These are phyloP conservation scores for Athelia psychrophila DNA, from an alignment of 1,284 basidiomycete genomes.

Conservation along the genomic window DNA sequence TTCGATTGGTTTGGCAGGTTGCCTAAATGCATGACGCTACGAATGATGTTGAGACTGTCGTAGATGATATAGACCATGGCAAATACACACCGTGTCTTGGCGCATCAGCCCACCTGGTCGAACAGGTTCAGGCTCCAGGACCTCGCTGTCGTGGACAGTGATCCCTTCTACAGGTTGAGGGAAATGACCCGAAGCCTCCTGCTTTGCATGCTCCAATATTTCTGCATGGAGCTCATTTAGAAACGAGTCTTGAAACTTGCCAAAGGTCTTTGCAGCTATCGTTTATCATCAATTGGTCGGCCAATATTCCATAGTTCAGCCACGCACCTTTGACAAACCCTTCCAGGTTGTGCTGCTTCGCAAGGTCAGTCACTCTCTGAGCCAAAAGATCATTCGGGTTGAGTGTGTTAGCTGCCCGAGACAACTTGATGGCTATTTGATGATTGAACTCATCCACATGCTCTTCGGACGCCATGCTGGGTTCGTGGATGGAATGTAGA, in stretches of 20 bases:
- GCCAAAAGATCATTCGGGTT: constrained; percentile 85
- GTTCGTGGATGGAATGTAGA: background rate
- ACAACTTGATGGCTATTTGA: constrained; percentile 78
- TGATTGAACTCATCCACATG: constrained; percentile 62
- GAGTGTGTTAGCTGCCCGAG: constrained; percentile 72
- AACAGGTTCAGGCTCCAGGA: constrained; percentile 73
- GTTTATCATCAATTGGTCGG: background rate
- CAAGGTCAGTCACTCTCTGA: constrained; percentile 76
- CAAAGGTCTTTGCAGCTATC: constrained; percentile 77
- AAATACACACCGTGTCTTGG: constrained; percentile 58
- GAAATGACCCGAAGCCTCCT: constrained; percentile 54
- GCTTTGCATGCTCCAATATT: constrained; percentile 52
- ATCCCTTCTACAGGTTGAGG: constrained; percentile 69
- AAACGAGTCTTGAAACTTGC: constrained; percentile 75
- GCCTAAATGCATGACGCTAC: constrained; percentile 75
- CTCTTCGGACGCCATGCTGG: background rate
- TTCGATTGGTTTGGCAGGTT: constrained; percentile 69
- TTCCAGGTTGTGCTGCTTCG: constrained; percentile 61
- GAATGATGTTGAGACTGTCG: background rate
- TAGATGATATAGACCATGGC: background rate
- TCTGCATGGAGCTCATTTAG: constrained; percentile 55
- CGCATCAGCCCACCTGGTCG: constrained; percentile 78
- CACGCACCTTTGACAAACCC: constrained; percentile 59
- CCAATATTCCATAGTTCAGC: background rate
- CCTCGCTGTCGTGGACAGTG: constrained; percentile 77